Evolutionary conservation across 257 asterid genomes (phyloP), one percentile per base, ranked within the genome.

Genomic region (Nicotiana tomentosiformis): DNA sequence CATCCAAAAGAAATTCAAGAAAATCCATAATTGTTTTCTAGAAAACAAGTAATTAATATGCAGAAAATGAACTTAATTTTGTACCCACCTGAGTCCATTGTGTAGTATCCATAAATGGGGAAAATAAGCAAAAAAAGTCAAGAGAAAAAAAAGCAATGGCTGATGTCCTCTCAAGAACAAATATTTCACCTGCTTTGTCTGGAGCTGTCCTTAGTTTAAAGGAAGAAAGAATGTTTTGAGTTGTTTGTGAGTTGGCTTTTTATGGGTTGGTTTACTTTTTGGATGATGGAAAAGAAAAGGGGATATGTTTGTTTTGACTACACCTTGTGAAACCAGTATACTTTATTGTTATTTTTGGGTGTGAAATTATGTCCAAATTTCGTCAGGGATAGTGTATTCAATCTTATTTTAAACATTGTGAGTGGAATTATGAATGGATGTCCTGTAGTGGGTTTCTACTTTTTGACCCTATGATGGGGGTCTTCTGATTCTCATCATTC

Each of bases 41-140:
- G 0, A n/a, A 53, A 61, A 61, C 3, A 56, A 64, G 15, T 43
- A 60, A 5, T 16, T 14, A 66, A 32, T 3, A 32, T 32, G 35
- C 35, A 43, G 18, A 26, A 5, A 53, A 18, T 35, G 17, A 64
- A 46, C 64, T 77, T 4, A 30, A 80, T 77, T 83, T 26, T 74
- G 32, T 57, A 78, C 82, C 56, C 33, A 93, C 97, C 97, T 91
- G 93, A 20, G 91, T 87, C 96, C 95, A 92, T 90, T 92, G 93
- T 89, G 86, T 65, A 62, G 86, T 23, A 81, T 93, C 97, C 97
- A 92, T 93, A 88, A 81, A 84, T 85, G 77, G 49, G 80, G 81
- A 74, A 84, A 56, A 43, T 43, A 58, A 16, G 5, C 37, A 20
- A 82, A 67, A 77, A 77, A 78, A 67, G 79, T 32, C n/a, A 81